Evolutionary conservation across 306 rosid species (phyloP).

Genomic region (Gynostemma pentaphyllum): DNA sequence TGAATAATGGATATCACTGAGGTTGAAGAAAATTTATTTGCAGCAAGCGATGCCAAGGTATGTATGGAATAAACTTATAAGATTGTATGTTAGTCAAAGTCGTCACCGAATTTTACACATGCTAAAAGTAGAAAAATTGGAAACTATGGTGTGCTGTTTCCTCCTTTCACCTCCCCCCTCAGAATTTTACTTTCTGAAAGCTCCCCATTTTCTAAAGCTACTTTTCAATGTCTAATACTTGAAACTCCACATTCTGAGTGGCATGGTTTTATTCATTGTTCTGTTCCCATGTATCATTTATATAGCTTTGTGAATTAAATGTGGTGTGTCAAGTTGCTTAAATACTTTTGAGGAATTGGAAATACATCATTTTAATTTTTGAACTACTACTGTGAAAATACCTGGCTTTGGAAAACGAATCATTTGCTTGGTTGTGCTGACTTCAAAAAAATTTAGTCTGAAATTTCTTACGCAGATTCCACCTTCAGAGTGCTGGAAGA

Average conservation of each 20-base stretch:
- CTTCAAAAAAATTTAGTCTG: background rate
- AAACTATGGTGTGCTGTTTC: background rate
- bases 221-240: background rate
- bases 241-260: background rate
- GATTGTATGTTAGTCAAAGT: background rate
- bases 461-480: background rate
- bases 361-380: background rate
- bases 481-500: background rate
- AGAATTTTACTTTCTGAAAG: background rate
- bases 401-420: background rate
- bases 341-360: background rate
- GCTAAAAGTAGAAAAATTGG: background rate
- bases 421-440: background rate
- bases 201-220: background rate
- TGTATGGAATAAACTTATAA: background rate
- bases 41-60: conserved; percentile 88
- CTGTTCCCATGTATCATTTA: background rate
- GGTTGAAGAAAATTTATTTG: conserved; percentile 71
- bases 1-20: conserved; percentile 58
- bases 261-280: background rate
- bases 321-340: background rate
- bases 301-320: background rate
- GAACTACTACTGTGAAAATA: background rate
- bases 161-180: background rate
- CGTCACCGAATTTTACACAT: background rate